Evolutionary conservation across 495 filamentous ascomycete species (phyloP).

Genomic region (Podospora fimiseda): DNA sequence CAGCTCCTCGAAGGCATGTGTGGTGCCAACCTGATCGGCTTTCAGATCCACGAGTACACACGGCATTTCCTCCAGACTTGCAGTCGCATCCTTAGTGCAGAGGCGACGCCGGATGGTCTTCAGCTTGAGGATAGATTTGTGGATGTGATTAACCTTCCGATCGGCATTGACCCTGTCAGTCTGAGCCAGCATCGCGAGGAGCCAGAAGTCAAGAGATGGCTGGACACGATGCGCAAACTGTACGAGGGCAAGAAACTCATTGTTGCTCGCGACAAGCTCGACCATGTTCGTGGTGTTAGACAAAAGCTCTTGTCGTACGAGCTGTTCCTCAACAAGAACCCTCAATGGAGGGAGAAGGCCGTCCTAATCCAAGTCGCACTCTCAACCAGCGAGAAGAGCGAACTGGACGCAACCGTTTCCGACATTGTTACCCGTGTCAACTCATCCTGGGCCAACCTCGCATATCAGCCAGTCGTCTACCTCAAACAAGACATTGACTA

Average conservation of each 20-base stretch:
- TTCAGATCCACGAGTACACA: conserved; percentile 88
- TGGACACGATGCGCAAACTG: conserved; percentile 66
- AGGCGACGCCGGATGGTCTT: conserved; percentile 78
- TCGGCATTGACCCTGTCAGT: conserved; percentile 76
- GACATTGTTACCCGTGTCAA: conserved; percentile 93
- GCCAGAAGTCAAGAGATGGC: conserved; percentile 66
- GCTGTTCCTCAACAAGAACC: conserved; percentile 86
- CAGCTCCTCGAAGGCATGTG: conserved; percentile 84
- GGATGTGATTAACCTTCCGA: conserved; percentile 67
- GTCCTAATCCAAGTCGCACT: conserved; percentile 90
- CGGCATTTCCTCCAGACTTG: conserved; percentile 92
- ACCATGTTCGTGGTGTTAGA: conserved; percentile 79
- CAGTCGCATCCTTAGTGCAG: conserved; percentile 76
- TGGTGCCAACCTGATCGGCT: conserved; percentile 82
- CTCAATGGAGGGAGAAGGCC: conserved; percentile 77
- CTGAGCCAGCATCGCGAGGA: conserved; percentile 67
- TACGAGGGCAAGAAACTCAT: conserved; percentile 84
- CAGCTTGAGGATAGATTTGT: conserved; percentile 92
- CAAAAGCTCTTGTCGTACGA: conserved; percentile 92
- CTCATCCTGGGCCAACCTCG: conserved; percentile 75
- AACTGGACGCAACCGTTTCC: conserved; percentile 77
- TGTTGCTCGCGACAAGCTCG: conserved; percentile 87
- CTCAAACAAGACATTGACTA: conserved; percentile 90
- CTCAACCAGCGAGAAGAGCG: conserved; percentile 77
- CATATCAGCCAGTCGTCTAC: conserved; percentile 88